Evolutionary conservation across 495 filamentous ascomycete species (phyloP).

Genomic region (Tuber brumale): DNA sequence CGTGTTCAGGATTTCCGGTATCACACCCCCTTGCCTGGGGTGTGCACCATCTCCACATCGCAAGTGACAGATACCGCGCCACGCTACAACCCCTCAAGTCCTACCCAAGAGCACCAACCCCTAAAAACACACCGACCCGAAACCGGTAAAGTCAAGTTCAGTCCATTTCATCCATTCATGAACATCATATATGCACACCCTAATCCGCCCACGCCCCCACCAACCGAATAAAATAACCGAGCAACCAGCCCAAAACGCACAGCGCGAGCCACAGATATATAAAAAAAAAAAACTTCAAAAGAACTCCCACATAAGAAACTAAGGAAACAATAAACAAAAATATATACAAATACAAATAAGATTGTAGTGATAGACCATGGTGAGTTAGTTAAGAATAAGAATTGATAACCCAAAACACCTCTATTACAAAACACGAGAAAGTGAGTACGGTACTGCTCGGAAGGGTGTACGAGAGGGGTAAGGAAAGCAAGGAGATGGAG

Average conservation of each 20-base stretch:
- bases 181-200: not conserved
- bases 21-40: too few relatives aligned
- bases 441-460: not conserved
- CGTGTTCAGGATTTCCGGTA: too few relatives aligned
- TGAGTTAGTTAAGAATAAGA: constrained; percentile 5
- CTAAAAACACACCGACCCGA: not conserved
- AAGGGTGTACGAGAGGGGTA: not conserved
- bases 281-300: constrained; percentile 10
- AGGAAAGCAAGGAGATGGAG: not conserved
- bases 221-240: not conserved
- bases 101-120: too few relatives aligned
- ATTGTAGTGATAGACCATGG: constrained; percentile 15
- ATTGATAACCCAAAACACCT: constrained; percentile 8
- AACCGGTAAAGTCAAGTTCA: not conserved
- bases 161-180: not conserved
- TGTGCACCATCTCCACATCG: too few relatives aligned
- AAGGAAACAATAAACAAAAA: constrained; percentile 17
- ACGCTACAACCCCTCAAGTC: not conserved
- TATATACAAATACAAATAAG: constrained; percentile 13
- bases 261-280: constrained; percentile 11
- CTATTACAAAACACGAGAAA: constrained; percentile 22
- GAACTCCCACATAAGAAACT: constrained; percentile 8
- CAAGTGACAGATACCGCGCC: too few relatives aligned
- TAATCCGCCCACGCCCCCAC: not conserved
- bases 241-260: not conserved